These are phyloP conservation scores for Lathyrus sativus DNA, from an alignment of 306 rosid genomes.

Conservation along the genomic window DNA sequence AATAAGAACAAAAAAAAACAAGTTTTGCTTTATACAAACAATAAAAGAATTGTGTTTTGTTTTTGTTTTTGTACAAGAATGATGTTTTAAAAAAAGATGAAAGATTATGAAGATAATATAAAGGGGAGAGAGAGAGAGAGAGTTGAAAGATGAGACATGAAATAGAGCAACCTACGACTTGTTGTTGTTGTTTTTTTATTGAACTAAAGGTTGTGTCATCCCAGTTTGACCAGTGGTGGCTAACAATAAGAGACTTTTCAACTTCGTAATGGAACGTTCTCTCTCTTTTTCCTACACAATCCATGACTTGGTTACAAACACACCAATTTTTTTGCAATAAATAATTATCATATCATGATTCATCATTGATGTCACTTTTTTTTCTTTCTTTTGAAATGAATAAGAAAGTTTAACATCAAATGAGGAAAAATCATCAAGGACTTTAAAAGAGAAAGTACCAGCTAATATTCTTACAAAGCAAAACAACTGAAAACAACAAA, in stretches of 20 bases:
- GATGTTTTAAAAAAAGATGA: slow-evolving; percentile 1
- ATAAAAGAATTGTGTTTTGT: slow-evolving; percentile 15
- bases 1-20: not conserved
- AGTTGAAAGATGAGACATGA: not conserved
- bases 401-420: not conserved
- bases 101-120: slow-evolving; percentile 3
- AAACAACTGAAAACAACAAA: no score
- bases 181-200: slow-evolving; percentile 1
- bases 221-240: not conserved
- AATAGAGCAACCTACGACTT: not conserved
- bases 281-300: not conserved
- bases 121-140: not conserved
- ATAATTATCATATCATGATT: not conserved
- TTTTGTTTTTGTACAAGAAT: slow-evolving; percentile 11
- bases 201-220: slow-evolving; percentile 4
- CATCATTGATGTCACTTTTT: not conserved
- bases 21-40: slow-evolving; percentile 8
- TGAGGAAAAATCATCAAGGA: not conserved
- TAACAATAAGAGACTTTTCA: slow-evolving; percentile 16
- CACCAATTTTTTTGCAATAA: not conserved
- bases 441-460: no score
- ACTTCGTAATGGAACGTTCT: slow-evolving; percentile 1
- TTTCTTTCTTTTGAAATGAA: not conserved
- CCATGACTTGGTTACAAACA: not conserved
- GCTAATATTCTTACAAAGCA: no score